These are phyloP conservation scores for Hermanozyma aechmeae DNA, from an alignment of 805 yeast genomes.

Conservation along the genomic window DNA sequence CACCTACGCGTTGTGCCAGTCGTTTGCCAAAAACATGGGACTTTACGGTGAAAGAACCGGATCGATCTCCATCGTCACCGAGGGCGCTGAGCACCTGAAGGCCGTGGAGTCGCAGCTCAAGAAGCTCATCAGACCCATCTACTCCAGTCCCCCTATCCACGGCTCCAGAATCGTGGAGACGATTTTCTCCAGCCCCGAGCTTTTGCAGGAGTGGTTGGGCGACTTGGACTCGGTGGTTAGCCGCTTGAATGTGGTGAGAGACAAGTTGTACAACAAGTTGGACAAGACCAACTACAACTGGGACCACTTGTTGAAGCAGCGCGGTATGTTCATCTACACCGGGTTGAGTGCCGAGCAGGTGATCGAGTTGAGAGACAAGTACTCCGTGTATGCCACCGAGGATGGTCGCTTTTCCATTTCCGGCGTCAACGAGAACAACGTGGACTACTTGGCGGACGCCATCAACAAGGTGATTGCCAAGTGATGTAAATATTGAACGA, in stretches of 20 bases:
- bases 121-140: conserved; percentile 73
- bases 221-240: conserved; percentile 76
- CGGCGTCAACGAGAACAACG: conserved; percentile 75
- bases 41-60: conserved; percentile 58
- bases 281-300: conserved; percentile 60
- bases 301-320: conserved; percentile 81
- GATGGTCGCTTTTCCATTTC: conserved; percentile 91
- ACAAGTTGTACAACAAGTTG: conserved; percentile 51
- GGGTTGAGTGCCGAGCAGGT: conserved; percentile 71
- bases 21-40: conserved; percentile 42
- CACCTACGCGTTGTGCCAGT: conserved; percentile 44
- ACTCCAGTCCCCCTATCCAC: conserved; percentile 91
- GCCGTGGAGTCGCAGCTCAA: conserved; percentile 74
- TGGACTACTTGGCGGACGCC: conserved; percentile 60
- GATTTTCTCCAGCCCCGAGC: conserved; percentile 51
- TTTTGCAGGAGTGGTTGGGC: conserved; percentile 65
- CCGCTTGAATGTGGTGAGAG: conserved; percentile 68
- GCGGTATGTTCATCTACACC: conserved; percentile 96
- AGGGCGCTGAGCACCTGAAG: conserved; percentile 40
- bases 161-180: conserved; percentile 85
- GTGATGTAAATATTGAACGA: no score
- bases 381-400: conserved; percentile 73
- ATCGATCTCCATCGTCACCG: conserved; percentile 57
- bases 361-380: conserved; percentile 55
- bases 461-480: conserved; percentile 41